Conservation (phyloP, 1,284 basidiomycete genomes). For the Trichosporon asahii region DNA sequence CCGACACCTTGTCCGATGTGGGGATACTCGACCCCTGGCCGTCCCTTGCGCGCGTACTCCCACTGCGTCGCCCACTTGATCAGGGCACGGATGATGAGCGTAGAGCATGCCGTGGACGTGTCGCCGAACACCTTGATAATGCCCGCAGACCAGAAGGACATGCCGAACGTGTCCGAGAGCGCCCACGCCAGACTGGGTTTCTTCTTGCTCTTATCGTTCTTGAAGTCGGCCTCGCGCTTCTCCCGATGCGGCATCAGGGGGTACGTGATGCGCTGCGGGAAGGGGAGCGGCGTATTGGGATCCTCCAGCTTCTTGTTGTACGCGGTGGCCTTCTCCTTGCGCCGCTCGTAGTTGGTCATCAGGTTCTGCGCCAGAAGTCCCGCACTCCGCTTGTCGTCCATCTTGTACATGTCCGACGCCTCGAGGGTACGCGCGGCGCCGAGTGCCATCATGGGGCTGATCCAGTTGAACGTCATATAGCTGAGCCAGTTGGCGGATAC, state of each 20-base stretch:
- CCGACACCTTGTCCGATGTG: constrained; percentile 70
- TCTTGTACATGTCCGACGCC: constrained; percentile 76
- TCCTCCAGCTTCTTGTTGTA: constrained; percentile 65
- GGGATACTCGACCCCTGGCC: constrained; percentile 50
- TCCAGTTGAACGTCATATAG: constrained; percentile 66
- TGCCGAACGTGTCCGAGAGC: constrained; percentile 75
- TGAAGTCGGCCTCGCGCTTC: constrained; percentile 39
- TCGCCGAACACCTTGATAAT: constrained; percentile 72
- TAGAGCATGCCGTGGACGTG: constrained; percentile 67
- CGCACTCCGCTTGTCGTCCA: constrained; percentile 59
- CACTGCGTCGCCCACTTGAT: constrained; percentile 71
- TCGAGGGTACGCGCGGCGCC: constrained; percentile 69
- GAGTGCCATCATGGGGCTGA: constrained; percentile 63
- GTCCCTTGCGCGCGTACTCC: constrained; percentile 57
- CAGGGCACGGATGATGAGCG: constrained; percentile 73
- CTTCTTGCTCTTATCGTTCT: constrained; percentile 59
- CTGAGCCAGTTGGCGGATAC: constrained; percentile 57
- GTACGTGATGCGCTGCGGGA: constrained; percentile 31
- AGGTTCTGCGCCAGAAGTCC: constrained; percentile 65
- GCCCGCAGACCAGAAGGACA: constrained; percentile 78
- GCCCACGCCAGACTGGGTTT: constrained; percentile 68
- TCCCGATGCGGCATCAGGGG: constrained; percentile 35
- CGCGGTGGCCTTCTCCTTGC: constrained; percentile 60
- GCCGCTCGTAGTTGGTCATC: constrained; percentile 62
- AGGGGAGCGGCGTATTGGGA: constrained; percentile 37